phyloP scores from a whole-genome alignment of 805 yeast species.

The Candida fluviatilis region DNA sequence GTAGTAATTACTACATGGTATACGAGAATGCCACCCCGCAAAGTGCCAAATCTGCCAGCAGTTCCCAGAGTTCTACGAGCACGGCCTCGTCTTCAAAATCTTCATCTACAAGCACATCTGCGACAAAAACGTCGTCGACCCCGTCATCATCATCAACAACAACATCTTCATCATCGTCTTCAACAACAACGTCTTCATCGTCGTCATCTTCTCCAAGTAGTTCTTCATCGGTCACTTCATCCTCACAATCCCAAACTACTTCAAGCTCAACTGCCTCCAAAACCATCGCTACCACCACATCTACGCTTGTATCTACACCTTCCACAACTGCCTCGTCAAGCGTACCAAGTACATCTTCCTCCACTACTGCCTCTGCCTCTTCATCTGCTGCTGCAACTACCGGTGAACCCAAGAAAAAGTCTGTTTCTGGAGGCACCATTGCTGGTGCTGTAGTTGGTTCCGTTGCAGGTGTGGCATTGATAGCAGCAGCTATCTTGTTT shows the following conservation, averaged over 20 bases:
- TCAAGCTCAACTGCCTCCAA: not conserved
- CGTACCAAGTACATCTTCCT: constrained; percentile 6
- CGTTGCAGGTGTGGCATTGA: constrained; percentile 33
- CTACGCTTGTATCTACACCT: not conserved
- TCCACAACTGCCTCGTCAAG: constrained; percentile 7
- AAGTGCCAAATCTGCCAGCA: constrained; percentile 13
- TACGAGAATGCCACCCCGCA: constrained; percentile 18
- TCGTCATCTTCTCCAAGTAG: constrained; percentile 9
- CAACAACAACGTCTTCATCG: constrained; percentile 10
- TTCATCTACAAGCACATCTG: constrained; percentile 5
- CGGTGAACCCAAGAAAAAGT: constrained; percentile 4
- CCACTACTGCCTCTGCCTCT: constrained; percentile 6
- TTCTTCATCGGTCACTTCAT: constrained; percentile 4
- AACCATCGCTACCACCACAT: not conserved
- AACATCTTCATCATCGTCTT: constrained; percentile 7
- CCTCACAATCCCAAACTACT: not conserved
- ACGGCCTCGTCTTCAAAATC: constrained; percentile 12
- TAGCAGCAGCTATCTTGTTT: constrained; percentile 34
- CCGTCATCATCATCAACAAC: constrained; percentile 8
- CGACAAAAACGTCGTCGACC: constrained; percentile 6
- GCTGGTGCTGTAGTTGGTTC: constrained; percentile 43
- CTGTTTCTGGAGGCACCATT: constrained; percentile 36
- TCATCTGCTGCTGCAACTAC: constrained; percentile 9
- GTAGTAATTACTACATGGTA: constrained; percentile 27
- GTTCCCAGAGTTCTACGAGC: constrained; percentile 8